Evolutionary conservation across 441 rosid genomes (phyloP), one percentile per base, ranked within the genome.

Genomic region (Populus hybrid): DNA sequence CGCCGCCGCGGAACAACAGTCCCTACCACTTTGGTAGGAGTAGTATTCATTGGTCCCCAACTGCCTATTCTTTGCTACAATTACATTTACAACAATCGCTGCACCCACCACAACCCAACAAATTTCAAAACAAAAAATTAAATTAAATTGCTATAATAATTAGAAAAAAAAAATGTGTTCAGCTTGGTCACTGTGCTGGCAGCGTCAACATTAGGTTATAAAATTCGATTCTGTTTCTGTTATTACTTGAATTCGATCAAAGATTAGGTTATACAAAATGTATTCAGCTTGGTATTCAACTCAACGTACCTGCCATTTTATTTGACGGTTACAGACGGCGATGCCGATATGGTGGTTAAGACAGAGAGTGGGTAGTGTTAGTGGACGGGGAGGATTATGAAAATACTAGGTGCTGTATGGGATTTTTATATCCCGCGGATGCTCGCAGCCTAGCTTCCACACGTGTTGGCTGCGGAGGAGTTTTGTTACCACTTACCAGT

Each of bases 21-120:
- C 92, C 85, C 88, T 86, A 85, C 73, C 87, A 87, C 80, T 82
- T 82, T 73, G 91, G 86, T 53, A 2, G 57, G 57, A 5, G 61
- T 18, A 53, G 61, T 53, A 53, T 53, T 18, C 61, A 53, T 53
- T 53, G 61, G 88, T 86, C 85, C 87, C 85, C 72, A 75, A 86
- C 89, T 83, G 91, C 91, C 91, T 90, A 94, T 85, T 90, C 86
- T 89, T 86, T 82, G 93, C 90, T 92, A 91, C 84, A 84, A 86
- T 83, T 83, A 87, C 88, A 88, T 94, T 94, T 89, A 89, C 94
- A 23, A 89, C 86, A 87, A 92, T 81, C 90, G 87, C 91, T 89
- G 92, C 95, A 81, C 95, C 90, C 88, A 88, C 82, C 83, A 92
- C 94, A 87, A 91, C 94, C 91, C 84, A 85, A 76, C 79, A 87